Evolutionary conservation across 2,329 filamentous ascomycete genomes (phyloP), one percentile per base, ranked within the genome.

Genomic region (Botrytis hyacinthi): DNA sequence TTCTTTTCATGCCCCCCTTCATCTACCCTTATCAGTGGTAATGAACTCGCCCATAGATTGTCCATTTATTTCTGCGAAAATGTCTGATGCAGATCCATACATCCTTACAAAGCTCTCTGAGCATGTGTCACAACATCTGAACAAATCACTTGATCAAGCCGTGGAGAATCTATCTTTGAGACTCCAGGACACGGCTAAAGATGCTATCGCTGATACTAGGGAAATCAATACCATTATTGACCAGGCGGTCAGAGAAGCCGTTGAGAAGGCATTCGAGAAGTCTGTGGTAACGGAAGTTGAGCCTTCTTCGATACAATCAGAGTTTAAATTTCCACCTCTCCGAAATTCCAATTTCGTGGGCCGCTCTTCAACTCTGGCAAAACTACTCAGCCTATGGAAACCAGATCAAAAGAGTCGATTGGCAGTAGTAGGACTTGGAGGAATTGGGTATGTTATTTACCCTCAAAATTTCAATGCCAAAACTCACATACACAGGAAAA

Each of bases 321-420:
- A 73, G 29, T 78, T 77, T 57, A 73, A 77, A 63, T 74, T 77
- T 6, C 76, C 76, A 40, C 73, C 76, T 66, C 37, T 71, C 18
- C 72, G 75, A 22, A 79, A 78, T 73, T 73, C 75, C 4, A 72
- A 77, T 46, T 79, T 79, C 69, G 73, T 77, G 72, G 78, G 78
- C 1, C 73, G 77, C 16, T 74, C 74, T 60, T 54, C 71, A 16
- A 71, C 72, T 29, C 62, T 79, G 6, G 73, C 73, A 16, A 75
- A 76, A 65, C 57, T 79, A 29, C 76, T 78, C 20, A 74, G 74
- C n/a, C 76, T 78, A 70, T 78, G 78, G 76, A 77, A 76, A 44
- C 76, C 77, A 26, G 74, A 74, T 22, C 65, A 72, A 26, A 77
- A 73, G 54, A 74, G 73, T 12, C 70, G 78, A 40, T 76, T 78